Conservation (phyloP, 208 protist genomes). For the Wallacemonas sp. region DNA sequence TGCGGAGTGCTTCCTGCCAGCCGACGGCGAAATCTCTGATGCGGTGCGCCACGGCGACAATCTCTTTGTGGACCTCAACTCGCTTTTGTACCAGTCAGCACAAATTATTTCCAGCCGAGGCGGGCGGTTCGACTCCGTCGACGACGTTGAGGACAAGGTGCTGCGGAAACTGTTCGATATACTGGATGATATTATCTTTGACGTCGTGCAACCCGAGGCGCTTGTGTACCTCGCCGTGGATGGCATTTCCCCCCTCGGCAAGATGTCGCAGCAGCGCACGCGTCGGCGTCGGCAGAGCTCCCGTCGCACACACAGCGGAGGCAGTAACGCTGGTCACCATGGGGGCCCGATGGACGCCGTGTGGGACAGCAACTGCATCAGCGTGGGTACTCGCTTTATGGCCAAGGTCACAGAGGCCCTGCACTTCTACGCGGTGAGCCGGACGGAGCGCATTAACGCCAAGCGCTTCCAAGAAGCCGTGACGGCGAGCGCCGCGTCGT, state of each 20-base stretch:
- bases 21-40: conserved; percentile 22
- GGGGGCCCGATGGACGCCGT: conserved; percentile 27
- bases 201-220: conserved; percentile 92
- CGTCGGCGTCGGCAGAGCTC: conserved; percentile 87
- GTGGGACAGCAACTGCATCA: conserved; percentile 89
- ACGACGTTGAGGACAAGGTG: conserved; percentile 70
- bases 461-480: conserved; percentile 62
- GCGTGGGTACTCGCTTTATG: conserved; percentile 86
- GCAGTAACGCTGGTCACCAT: background rate
- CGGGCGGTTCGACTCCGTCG: conserved; percentile 31
- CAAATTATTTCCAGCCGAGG: conserved; percentile 49
- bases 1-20: conserved; percentile 76
- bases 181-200: conserved; percentile 77
- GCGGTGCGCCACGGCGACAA: conserved; percentile 40
- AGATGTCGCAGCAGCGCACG: conserved; percentile 99
- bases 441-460: conserved; percentile 83
- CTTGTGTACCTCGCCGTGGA: conserved; percentile 97
- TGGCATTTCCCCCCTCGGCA: conserved; percentile 97
- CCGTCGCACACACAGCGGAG: conserved; percentile 16
- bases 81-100: conserved; percentile 80
- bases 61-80: conserved; percentile 87
- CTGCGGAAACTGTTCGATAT: conserved; percentile 71
- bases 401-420: conserved; percentile 67
- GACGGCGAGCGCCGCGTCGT: background rate
- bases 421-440: conserved; percentile 78